These are phyloP conservation scores for Leccinum variicolor DNA, from an alignment of 768 basidiomycete genomes.

Conservation along the genomic window DNA sequence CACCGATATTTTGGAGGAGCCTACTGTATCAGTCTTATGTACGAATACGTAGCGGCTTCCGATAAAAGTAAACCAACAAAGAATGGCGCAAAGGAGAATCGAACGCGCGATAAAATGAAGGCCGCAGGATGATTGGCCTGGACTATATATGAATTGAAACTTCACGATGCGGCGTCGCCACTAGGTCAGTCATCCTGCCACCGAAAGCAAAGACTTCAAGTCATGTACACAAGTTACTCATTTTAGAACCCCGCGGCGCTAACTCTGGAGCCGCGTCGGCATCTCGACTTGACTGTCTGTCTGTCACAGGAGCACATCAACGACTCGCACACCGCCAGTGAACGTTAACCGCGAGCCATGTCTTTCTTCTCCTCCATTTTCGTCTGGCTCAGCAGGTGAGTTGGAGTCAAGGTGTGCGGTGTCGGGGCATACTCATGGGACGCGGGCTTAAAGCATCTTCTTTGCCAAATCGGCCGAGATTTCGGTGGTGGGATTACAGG, in stretches of 20 bases:
- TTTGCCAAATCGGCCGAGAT: conserved; percentile 87
- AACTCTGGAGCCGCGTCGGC: background rate
- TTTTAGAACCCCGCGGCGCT: conserved; percentile 16
- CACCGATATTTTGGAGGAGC: no score
- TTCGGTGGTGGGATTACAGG: conserved; percentile 89
- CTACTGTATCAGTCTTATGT: no score
- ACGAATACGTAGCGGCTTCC: no score
- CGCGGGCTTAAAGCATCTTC: conserved; percentile 54
- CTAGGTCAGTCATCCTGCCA: background rate
- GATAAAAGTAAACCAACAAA: no score
- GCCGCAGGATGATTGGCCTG: background rate
- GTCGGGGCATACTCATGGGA: background rate
- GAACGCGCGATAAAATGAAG: conserved; percentile 1
- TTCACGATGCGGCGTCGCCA: no score
- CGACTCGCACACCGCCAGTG: background rate
- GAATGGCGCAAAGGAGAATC: background rate
- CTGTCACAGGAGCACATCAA: no score
- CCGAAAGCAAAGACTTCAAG: background rate
- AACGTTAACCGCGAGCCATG: conserved; percentile 30
- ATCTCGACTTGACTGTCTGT: background rate
- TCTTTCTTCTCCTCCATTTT: conserved; percentile 52
- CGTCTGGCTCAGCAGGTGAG: conserved; percentile 55
- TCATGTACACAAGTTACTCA: background rate
- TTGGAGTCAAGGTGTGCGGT: background rate
- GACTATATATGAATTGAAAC: no score